Evolutionary conservation across 192 early-diverging fungal genomes (phyloP), one percentile per base, ranked within the genome.

Genomic region (Chytriomyces confervae): DNA sequence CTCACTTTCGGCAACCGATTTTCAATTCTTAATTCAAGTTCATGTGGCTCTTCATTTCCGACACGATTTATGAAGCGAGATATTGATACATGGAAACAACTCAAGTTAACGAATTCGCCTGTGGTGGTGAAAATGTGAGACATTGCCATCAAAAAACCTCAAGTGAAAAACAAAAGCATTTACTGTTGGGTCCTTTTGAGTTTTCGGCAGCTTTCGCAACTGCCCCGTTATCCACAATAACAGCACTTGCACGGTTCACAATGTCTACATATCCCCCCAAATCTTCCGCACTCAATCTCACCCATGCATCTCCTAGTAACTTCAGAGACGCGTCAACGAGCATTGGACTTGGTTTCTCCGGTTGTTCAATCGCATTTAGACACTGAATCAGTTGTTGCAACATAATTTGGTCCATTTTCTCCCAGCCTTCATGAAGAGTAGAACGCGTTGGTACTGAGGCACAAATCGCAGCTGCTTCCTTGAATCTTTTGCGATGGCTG

Each of bases 311-410:
- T n/a, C 18, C 62, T 9, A 80, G 49, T 10, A 53, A 67, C 46
- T 46, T 20, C 72, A 43, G 23, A 45, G 13, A 76, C 44, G 8
- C 60, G 27, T 57, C 57, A 16, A 75, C 18, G 9, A 60, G 27
- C 49, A 51, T 10, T n/a, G n/a, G 23, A 77, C 9, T 18, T 48
- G 36, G 23, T 50, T 20, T n/a, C 50, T 20, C 60, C n/a, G n/a
- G 16, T 77, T 43, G 44, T 43, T 57, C 61, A n/a, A 92, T 69
- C 72, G 87, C 82, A 48, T 87, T 84, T 75, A 89, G 81, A 57
- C 91, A 93, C 49, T 85, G 83, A 3, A 91, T 89, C 46, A 90
- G 88, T 77, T 91, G 92, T 65, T 91, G 85, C 9, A 93, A 77
- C 24, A 94, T 62, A 29, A 83, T 81, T 45, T 88, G 86, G 74